Evolutionary conservation across 805 yeast species (phyloP).

Genomic region (Starmera dryadoides): DNA sequence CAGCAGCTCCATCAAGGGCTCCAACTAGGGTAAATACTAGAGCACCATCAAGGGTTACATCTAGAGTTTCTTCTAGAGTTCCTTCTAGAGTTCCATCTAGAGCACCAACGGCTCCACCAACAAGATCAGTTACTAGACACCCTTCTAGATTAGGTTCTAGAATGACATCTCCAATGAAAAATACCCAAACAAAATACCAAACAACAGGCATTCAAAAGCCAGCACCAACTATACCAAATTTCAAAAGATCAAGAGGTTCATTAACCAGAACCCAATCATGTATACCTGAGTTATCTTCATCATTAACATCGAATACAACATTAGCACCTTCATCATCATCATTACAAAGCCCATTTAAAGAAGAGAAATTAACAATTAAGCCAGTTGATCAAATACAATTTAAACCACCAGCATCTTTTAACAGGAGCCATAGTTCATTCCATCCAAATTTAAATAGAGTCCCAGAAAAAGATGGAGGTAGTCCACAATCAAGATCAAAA

Average conservation of each 20-base stretch:
- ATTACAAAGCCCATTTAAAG: neutral
- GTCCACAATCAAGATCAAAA: constrained; percentile 7
- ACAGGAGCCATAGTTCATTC: constrained; percentile 15
- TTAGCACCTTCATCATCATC: too few species aligned
- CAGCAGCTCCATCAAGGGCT: constrained; percentile 13
- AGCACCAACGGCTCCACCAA: neutral
- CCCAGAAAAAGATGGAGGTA: constrained; percentile 7
- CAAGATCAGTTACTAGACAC: neutral
- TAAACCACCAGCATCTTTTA: constrained; percentile 1
- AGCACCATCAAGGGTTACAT: constrained; percentile 12
- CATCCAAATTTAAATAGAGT: constrained; percentile 15
- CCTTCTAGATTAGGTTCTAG: constrained; percentile 4
- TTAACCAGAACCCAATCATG: neutral
- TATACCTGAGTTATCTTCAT: neutral
- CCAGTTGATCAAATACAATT: neutral
- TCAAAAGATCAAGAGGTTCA: neutral
- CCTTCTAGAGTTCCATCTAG: constrained; percentile 4
- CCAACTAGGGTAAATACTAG: constrained; percentile 14
- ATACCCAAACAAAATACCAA: constrained; percentile 3
- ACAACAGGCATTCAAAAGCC: constrained; percentile 16
- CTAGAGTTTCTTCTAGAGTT: constrained; percentile 13
- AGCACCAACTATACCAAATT: constrained; percentile 1
- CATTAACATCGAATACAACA: neutral
- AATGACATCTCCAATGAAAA: constrained; percentile 10
- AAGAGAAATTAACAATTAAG: neutral